Conservation (phyloP, 352 stramenopile species). For the Globisporangium barbulae region DNA sequence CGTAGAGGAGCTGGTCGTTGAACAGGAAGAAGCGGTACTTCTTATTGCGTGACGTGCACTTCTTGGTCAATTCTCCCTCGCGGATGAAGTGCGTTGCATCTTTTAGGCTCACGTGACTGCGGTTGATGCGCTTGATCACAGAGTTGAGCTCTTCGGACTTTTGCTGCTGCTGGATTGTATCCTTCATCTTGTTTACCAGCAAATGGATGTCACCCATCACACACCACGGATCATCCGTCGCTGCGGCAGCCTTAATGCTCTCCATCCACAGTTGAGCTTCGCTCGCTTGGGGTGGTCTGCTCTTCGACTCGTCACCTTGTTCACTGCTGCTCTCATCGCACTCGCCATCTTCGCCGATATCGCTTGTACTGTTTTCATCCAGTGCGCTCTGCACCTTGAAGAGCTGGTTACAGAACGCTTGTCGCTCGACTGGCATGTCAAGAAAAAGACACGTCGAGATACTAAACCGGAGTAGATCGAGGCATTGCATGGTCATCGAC, state of each 20-base stretch:
- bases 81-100: constrained; percentile 93
- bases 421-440: constrained; percentile 67
- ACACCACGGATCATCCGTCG: constrained; percentile 67
- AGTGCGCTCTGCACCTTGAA: constrained; percentile 69
- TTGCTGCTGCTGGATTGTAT: constrained; percentile 81
- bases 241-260: constrained; percentile 62
- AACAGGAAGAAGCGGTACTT: constrained; percentile 88
- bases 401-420: constrained; percentile 75
- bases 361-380: constrained; percentile 24
- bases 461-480: constrained; percentile 74
- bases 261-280: constrained; percentile 40
- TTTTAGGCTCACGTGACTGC: constrained; percentile 90
- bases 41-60: constrained; percentile 86
- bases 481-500: constrained; percentile 74
- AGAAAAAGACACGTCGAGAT: constrained; percentile 86
- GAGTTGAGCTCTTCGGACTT: constrained; percentile 81
- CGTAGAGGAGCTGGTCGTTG: constrained; percentile 84
- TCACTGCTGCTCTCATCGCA: not conserved
- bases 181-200: constrained; percentile 88
- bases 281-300: not conserved
- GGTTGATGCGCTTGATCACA: constrained; percentile 89
- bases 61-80: constrained; percentile 94
- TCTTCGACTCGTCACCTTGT: not conserved
- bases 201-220: constrained; percentile 89
- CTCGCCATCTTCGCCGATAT: not conserved